Evolutionary conservation across 148 eudicot species (phyloP).

Genomic region (Nepenthes gracilis): DNA sequence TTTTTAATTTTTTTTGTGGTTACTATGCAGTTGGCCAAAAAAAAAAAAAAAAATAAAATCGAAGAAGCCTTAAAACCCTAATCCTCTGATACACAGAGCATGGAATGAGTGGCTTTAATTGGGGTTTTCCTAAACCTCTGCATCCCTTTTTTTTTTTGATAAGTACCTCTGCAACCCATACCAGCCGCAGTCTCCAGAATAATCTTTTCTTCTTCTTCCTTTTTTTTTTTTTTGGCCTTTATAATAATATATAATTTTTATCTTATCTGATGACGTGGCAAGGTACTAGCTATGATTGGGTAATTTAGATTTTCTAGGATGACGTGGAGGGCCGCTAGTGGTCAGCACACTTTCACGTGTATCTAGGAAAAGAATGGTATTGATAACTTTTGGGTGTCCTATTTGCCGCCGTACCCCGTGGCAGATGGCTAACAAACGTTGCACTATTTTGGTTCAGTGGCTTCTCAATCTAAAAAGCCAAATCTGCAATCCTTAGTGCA

Average conservation of each 20-base stretch:
- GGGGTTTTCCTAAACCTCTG: too few species aligned
- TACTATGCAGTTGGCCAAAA: too few species aligned
- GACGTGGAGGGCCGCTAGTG: background rate
- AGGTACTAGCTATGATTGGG: background rate
- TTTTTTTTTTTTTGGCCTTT: background rate
- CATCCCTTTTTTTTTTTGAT: too few species aligned
- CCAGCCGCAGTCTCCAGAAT: too few species aligned
- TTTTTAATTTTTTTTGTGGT: too few species aligned
- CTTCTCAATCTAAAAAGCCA: background rate
- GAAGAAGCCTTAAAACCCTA: too few species aligned
- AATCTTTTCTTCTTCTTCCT: too few species aligned
- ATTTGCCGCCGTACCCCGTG: background rate
- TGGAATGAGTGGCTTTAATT: too few species aligned
- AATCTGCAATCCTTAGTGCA: background rate
- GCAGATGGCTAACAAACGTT: background rate
- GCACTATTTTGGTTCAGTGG: background rate
- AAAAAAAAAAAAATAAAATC: too few species aligned
- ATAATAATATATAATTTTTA: too few species aligned
- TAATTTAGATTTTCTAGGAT: background rate
- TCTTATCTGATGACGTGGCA: background rate
- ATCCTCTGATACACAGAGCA: too few species aligned
- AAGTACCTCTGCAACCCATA: too few species aligned
- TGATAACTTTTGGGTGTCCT: background rate
- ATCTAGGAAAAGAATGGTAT: background rate
- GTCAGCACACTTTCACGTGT: background rate